Percentiles rank a stretch among this genome's conserved stretches.
Evolutionary conservation across 306 rosid genomes (phyloP).

Genomic region (Medicago truncatula): DNA sequence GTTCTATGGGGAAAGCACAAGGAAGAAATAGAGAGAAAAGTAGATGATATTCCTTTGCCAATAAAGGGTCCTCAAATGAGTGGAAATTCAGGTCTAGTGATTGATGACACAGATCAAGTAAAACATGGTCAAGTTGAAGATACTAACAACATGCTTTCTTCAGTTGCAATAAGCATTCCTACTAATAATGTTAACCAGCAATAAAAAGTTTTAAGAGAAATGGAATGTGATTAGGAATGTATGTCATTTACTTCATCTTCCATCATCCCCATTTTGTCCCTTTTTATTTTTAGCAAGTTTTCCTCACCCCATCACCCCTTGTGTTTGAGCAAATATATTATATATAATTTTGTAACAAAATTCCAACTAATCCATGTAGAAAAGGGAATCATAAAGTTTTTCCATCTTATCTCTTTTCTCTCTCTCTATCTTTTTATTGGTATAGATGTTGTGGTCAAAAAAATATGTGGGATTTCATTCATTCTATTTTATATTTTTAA

Average conservation of each 20-base stretch:
- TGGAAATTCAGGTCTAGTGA: conserved; percentile 31
- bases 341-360: conserved; percentile 42
- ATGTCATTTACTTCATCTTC: not conserved
- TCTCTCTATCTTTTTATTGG: not conserved
- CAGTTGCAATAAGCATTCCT: conserved; percentile 48
- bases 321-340: conserved; percentile 12
- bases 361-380: conserved; percentile 42
- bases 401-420: not conserved
- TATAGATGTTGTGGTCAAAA: not conserved
- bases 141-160: conserved; percentile 30
- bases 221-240: conserved; percentile 21
- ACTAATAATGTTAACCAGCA: conserved; percentile 39
- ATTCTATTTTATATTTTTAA: not conserved
- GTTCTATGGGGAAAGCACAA: conserved; percentile 96
- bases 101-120: conserved; percentile 22
- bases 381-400: conserved; percentile 36
- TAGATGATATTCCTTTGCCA: conserved; percentile 60
- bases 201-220: conserved; percentile 32
- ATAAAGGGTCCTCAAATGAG: conserved; percentile 54
- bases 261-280: conserved; percentile 19
- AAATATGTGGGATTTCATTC: conserved; percentile 14
- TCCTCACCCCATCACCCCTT: not conserved
- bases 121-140: conserved; percentile 34
- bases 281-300: conserved; percentile 30
- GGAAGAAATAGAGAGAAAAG: conserved; percentile 52